A percentile compares a stretch with the other conserved stretches of the same genome.
Conservation (phyloP, 1,284 basidiomycete genomes). For the Sanghuangporus weigelae region DNA sequence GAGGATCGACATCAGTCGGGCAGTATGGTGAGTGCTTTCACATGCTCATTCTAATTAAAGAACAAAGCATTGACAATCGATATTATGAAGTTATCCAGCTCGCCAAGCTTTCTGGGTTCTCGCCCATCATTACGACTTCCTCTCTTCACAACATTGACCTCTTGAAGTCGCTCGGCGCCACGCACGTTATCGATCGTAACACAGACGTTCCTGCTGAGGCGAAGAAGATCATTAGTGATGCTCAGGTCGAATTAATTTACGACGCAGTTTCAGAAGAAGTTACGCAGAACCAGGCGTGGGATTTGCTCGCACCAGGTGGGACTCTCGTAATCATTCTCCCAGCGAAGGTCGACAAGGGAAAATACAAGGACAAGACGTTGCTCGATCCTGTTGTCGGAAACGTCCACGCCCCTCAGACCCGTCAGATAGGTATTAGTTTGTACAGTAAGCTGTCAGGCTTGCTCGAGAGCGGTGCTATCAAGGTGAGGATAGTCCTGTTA, state of each 20-base stretch:
- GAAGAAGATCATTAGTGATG: slow-evolving; percentile 14
- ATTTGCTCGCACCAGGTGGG: slow-evolving; percentile 23
- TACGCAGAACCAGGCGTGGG: slow-evolving; percentile 29
- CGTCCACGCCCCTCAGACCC: not conserved
- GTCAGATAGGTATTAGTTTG: slow-evolving; percentile 8
- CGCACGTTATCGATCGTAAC: slow-evolving; percentile 38
- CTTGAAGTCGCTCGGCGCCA: slow-evolving; percentile 46
- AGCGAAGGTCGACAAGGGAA: not conserved
- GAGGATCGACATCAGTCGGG: slow-evolving; percentile 35
- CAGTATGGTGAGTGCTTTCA: slow-evolving; percentile 23
- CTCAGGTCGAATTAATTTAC: slow-evolving; percentile 24
- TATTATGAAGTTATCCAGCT: slow-evolving; percentile 34
- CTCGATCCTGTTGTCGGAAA: slow-evolving; percentile 3
- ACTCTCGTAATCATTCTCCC: slow-evolving; percentile 14
- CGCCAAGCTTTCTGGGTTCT: slow-evolving; percentile 43
- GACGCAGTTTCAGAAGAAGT: slow-evolving; percentile 30
- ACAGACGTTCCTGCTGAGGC: slow-evolving; percentile 19
- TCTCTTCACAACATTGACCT: slow-evolving; percentile 36
- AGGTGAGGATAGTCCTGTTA: not conserved
- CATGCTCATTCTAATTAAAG: not conserved
- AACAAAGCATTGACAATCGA: not conserved
- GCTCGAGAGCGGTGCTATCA: slow-evolving; percentile 5
- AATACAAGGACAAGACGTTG: slow-evolving; percentile 4
- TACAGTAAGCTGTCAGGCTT: slow-evolving; percentile 12
- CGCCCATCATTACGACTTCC: slow-evolving; percentile 42